A percentile compares a stretch with the other conserved stretches of the same genome.
Conservation (phyloP, 192 early-diverging fungal species). For the Dissophora ornata region DNA sequence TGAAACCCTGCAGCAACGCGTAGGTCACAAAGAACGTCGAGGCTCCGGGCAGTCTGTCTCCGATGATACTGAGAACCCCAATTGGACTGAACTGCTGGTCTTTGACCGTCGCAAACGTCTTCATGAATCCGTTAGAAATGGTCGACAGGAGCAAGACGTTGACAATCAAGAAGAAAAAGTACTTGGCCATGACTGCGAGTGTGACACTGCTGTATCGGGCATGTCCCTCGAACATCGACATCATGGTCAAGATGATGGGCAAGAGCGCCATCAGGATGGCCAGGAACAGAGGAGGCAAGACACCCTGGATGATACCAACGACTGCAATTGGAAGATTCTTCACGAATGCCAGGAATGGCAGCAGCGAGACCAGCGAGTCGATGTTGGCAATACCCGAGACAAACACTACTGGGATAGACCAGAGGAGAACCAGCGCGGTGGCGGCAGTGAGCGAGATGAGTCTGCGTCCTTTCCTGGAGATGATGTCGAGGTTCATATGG, state of each 20-base stretch:
- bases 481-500: constrained; percentile 70
- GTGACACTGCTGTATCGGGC: constrained; percentile 27
- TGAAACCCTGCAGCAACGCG: constrained; percentile 74
- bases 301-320: constrained; percentile 70
- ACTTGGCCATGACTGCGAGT: constrained; percentile 59
- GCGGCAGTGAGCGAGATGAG: constrained; percentile 64
- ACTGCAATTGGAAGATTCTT: constrained; percentile 42
- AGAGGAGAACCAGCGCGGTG: constrained; percentile 72
- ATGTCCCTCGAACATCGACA: constrained; percentile 45
- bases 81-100: constrained; percentile 13
- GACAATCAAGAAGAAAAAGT: constrained; percentile 84
- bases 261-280: constrained; percentile 78
- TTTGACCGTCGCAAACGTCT: background rate
- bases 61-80: constrained; percentile 60
- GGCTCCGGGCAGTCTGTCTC: constrained; percentile 73
- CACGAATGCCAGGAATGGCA: constrained; percentile 39
- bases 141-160: constrained; percentile 85
- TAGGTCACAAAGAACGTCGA: constrained; percentile 90
- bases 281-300: constrained; percentile 79
- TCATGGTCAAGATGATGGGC: constrained; percentile 72
- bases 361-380: constrained; percentile 3
- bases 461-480: constrained; percentile 64
- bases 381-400: constrained; percentile 39
- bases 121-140: constrained; percentile 72
- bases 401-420: constrained; percentile 71